Evolutionary conservation across 345 rosid genomes (phyloP).

Genomic region (Viola odorata): DNA sequence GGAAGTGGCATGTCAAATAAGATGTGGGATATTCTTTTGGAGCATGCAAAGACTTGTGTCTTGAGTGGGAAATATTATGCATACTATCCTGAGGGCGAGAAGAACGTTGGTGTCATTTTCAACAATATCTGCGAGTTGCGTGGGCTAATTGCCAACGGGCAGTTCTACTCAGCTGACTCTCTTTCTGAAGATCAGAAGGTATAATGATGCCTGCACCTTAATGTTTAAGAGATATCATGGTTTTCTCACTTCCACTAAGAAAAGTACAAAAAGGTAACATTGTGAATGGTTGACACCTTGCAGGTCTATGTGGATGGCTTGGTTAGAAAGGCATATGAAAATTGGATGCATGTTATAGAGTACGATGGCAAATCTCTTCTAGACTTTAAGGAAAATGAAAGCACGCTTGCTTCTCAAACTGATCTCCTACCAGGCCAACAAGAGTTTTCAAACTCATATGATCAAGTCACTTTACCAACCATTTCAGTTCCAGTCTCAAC

Average conservation of each 20-base stretch:
- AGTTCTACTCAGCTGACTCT: constrained; percentile 60
- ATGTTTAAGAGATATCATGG: background rate
- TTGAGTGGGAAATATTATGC: constrained; percentile 74
- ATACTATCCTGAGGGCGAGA: constrained; percentile 62
- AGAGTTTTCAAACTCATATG: constrained; percentile 25
- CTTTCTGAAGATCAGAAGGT: constrained; percentile 86
- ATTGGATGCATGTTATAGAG: constrained; percentile 28
- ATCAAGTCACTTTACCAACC: constrained; percentile 29
- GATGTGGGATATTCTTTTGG: constrained; percentile 96
- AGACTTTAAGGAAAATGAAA: constrained; percentile 17
- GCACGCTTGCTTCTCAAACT: constrained; percentile 4
- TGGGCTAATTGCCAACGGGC: constrained; percentile 71
- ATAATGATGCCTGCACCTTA: no score
- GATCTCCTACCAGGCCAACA: constrained; percentile 13
- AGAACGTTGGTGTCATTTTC: constrained; percentile 64
- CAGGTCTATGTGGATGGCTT: constrained; percentile 24
- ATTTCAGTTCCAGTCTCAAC: constrained; percentile 42
- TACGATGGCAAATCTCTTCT: constrained; percentile 23
- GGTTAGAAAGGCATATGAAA: constrained; percentile 26
- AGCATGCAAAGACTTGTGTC: constrained; percentile 90
- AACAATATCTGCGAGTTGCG: constrained; percentile 72
- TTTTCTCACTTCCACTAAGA: background rate
- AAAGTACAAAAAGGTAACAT: background rate
- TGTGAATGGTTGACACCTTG: background rate
- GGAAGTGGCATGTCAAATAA: constrained; percentile 99